Percentiles rank a stretch among this genome's conserved stretches.
phyloP scores from a whole-genome alignment of 139 green algal genomes.

The Trebouxia sp. region DNA sequence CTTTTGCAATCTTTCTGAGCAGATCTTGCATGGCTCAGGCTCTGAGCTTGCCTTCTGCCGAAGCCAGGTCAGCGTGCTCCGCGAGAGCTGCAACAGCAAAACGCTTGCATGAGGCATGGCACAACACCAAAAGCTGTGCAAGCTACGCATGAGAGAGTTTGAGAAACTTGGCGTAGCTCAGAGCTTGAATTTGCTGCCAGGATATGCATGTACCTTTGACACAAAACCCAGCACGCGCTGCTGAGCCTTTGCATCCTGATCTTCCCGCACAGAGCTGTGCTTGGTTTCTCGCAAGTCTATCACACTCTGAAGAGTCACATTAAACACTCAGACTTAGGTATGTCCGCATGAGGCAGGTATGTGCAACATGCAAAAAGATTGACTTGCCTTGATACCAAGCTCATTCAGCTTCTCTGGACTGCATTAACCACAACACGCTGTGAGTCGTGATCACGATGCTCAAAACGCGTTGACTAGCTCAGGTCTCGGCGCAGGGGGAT shows the following conservation, averaged over 20 bases:
- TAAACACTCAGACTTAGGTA: background rate
- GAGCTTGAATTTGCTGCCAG: background rate
- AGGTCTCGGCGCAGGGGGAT: background rate
- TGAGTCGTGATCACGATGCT: no score
- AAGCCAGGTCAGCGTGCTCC: background rate
- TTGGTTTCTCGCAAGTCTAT: slow-evolving; percentile 15
- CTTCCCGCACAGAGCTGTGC: background rate
- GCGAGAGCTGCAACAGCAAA: background rate
- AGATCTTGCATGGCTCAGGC: slow-evolving; percentile 7
- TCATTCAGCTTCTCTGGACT: background rate
- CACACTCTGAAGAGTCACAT: background rate
- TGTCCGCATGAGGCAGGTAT: background rate
- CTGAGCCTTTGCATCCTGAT: background rate
- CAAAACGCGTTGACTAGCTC: background rate
- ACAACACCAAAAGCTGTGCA: no score
- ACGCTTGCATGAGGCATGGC: background rate
- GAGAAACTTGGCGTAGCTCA: no score
- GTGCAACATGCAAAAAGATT: background rate
- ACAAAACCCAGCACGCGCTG: background rate
- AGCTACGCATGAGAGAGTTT: no score
- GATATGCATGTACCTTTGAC: background rate
- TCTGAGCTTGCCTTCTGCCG: background rate
- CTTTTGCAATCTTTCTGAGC: background rate
- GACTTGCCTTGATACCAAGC: background rate
- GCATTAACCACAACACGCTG: no score